Evolutionary conservation across 164 flowering plant genomes (phyloP).

Genomic region (Warburgia ugandensis): DNA sequence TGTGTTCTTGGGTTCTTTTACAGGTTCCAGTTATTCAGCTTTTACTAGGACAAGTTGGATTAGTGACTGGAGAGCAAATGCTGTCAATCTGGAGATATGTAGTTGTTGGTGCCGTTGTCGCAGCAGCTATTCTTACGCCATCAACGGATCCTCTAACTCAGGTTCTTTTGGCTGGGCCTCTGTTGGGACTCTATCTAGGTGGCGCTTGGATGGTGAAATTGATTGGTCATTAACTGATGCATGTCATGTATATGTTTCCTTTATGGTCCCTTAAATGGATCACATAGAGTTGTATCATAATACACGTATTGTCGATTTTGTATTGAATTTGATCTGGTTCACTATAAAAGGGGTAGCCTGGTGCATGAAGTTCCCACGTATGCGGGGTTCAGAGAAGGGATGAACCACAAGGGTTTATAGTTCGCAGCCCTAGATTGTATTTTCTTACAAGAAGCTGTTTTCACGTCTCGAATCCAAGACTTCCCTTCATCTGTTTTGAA

Average conservation of each 20-base stretch:
- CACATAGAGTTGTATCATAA: no score
- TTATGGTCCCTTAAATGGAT: no score
- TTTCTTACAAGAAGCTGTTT: no score
- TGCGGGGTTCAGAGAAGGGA: no score
- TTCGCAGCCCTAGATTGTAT: no score
- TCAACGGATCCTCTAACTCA: slow-evolving; percentile 97
- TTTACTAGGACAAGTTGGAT: slow-evolving; percentile 81
- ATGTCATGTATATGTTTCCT: not conserved
- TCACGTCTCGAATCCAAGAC: no score
- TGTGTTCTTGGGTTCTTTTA: not conserved
- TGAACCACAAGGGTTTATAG: no score
- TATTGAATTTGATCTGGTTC: no score
- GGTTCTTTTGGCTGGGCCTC: slow-evolving; percentile 79
- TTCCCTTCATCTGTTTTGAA: no score
- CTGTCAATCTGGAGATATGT: slow-evolving; percentile 96
- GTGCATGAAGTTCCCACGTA: no score
- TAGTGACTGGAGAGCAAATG: slow-evolving; percentile 93
- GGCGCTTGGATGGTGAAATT: slow-evolving; percentile 94
- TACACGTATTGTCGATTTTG: no score
- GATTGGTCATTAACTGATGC: slow-evolving; percentile 34
- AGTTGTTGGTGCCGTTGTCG: slow-evolving; percentile 90
- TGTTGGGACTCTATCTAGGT: slow-evolving; percentile 86
- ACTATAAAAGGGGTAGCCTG: no score
- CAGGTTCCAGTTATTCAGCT: slow-evolving; percentile 96
- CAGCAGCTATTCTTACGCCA: slow-evolving; percentile 88